Base-by-base conservation (phyloP, 495 filamentous ascomycete genomes). In the Staphylotrichum tortipilum region DNA sequence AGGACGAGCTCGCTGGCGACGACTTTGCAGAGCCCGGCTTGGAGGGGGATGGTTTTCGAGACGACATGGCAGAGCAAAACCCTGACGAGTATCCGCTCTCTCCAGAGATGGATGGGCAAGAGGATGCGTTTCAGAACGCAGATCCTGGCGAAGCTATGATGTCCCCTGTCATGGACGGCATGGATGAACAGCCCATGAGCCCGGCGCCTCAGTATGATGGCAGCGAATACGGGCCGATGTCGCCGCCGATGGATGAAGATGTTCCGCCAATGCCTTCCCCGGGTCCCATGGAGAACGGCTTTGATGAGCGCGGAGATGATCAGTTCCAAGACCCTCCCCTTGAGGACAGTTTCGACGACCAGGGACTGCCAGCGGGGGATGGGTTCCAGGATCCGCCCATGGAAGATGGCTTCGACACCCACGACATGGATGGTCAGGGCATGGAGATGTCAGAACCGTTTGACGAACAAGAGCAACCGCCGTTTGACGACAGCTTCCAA, bases 171-270 rank as follows among this genome's bases (percentile, higher is more conserved):
- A 7, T 35, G 28, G 50, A 53, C 10, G 37, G 3, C 17, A 24
- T 37, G 28, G 40, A 43, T 11, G n/a, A 21, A 1, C 30, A 35
- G 4, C 37, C 28, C 2, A 15, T 35, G 36, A 41, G 18, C 36
- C 44, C 49, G 0, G 49, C 10, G 3, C 38, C 35, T 7, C 44
- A 26, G 29, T 47, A 48, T 11, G 45, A 53, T 29, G 38, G 37
- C 10, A 44, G 44, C 44, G 44, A 49, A 23, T 43, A 44, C 24
- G 24, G 51, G 6, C 37, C 45, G 0, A 4, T 49, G 38, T 48
- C 51, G 0, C 51, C 51, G 1, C 51, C 45, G 18, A 29, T 17
- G 3, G 51, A 48, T 6, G 15, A 38, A 1, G 22, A 53, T 12
- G 31, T 17, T 10, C 39, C 38, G 1, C 29, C 44, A 15, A 3